phyloP scores from a whole-genome alignment of 305 asterid species.

The Fraxinus xanthoxyloides region DNA sequence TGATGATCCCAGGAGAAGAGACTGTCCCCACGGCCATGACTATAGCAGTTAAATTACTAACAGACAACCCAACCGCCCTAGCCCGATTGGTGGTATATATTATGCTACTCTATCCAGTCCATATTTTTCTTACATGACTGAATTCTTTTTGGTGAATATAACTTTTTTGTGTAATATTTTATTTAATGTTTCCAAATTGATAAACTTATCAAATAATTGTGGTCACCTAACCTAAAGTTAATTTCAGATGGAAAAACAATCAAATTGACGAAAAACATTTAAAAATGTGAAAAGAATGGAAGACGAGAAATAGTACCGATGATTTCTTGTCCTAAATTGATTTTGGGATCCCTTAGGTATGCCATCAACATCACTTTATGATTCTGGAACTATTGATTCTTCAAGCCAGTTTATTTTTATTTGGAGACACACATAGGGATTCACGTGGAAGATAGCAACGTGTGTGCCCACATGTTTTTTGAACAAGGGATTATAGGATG shows the following conservation, averaged over 20 bases:
- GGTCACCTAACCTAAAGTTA: not conserved
- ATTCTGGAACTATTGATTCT: slow-evolving; percentile 38
- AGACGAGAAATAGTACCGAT: not conserved
- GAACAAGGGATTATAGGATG: slow-evolving; percentile 20
- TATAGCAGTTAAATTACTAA: slow-evolving; percentile 69
- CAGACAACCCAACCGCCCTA: slow-evolving; percentile 62
- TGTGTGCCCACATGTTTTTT: slow-evolving; percentile 41
- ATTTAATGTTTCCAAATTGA: not conserved
- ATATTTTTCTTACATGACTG: not conserved
- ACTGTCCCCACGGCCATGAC: slow-evolving; percentile 84
- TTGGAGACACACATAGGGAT: slow-evolving; percentile 30
- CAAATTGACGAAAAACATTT: not conserved
- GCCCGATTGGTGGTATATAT: slow-evolving; percentile 61
- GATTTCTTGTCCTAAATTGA: slow-evolving; percentile 23
- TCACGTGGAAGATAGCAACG: slow-evolving; percentile 48
- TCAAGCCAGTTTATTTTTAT: slow-evolving; percentile 34
- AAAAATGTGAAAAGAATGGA: not conserved
- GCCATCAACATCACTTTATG: slow-evolving; percentile 43
- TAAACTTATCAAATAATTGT: not conserved
- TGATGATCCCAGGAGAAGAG: slow-evolving; percentile 96
- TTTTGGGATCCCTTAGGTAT: slow-evolving; percentile 36
- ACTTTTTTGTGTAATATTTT: not conserved
- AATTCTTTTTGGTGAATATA: not conserved
- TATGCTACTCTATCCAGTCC: not conserved
- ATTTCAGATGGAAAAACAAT: not conserved